A percentile compares a stretch with the other conserved stretches of the same genome.
Evolutionary conservation across 192 early-diverging fungal genomes (phyloP).

Genomic region (Haplosporangium gracile): DNA sequence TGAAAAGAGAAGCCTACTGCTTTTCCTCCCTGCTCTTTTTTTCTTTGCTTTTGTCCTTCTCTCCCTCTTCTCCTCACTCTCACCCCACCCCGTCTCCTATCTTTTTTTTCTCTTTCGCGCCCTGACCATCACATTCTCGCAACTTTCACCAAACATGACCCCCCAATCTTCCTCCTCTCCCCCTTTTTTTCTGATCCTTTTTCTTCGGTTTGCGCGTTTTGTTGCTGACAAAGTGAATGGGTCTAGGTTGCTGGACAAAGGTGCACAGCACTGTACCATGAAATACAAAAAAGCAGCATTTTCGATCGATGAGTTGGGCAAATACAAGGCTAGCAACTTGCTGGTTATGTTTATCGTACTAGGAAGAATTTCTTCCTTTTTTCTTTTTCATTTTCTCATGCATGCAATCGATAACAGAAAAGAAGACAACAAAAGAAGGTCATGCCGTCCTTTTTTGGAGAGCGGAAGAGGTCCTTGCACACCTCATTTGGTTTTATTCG

Average conservation of each 20-base stretch:
- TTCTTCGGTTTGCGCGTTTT: neutral
- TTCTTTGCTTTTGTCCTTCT: neutral
- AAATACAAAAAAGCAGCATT: too few species aligned
- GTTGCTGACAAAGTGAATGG: neutral
- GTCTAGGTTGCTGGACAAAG: neutral
- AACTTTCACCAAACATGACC: neutral
- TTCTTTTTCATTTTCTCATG: neutral
- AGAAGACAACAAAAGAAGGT: neutral
- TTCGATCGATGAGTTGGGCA: neutral
- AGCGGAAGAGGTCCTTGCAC: neutral
- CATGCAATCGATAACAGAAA: slow-evolving; percentile 6
- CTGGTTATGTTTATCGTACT: neutral
- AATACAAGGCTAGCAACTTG: neutral
- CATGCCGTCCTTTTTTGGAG: neutral
- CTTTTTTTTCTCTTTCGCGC: neutral
- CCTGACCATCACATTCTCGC: neutral
- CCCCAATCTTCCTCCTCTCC: neutral
- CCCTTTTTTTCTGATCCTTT: neutral
- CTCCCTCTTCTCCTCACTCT: neutral
- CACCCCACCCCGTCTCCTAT: neutral
- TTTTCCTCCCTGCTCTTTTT: neutral
- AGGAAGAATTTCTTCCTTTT: neutral
- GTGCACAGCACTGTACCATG: too few species aligned
- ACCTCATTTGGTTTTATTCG: neutral
- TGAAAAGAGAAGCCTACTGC: neutral